Evolutionary conservation across 192 early-diverging fungal genomes (phyloP), one percentile per base, ranked within the genome.

Genomic region (Allomyces macrogynus): DNA sequence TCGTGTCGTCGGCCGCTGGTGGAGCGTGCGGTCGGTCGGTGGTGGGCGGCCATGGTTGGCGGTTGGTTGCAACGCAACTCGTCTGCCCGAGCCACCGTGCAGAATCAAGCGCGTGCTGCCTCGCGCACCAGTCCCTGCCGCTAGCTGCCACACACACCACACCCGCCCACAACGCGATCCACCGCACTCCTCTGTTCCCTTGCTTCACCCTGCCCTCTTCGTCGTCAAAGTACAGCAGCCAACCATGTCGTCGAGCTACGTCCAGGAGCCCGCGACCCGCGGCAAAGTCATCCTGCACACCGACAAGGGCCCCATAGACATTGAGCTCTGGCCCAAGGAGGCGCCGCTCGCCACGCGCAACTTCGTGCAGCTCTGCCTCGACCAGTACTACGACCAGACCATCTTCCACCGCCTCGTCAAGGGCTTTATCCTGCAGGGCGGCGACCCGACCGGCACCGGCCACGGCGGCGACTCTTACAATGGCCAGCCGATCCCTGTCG

Each of bases 301-400:
- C 12, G 84, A 86, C 10, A 75, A 74, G 26, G 94, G 94, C 16
- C 87, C 89, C 71, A 80, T 97, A 24, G 87, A 91, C 27, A 83
- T 97, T 22, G 91, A 95, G 71, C 81, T 95, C 32, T 97, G 92
- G 90, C 77, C 89, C n/a, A 94, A 94, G 66, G 92, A 97, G 70
- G 69, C 87, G 0, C 94, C 94, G 0, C 87, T 87, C 65, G 85
- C 94, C 11, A 85, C 86, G 66, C 80, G 92, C n/a, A 97, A 97
- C 74, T 97, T 97, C 80, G 75, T 97, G 14, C 93, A 97, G 68
- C 78, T 97, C 12, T 89, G 86, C 64, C 66, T 92, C 65, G 92
- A 97, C 69, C 86, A 91, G 7, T 92, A 93, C 67, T 95, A 93
- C 70, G 81, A 94, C 68, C 72, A 77, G 42, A 90, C 89, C 8